phyloP scores from a whole-genome alignment of 306 rosid genomes.

The Lathyrus sativus region DNA sequence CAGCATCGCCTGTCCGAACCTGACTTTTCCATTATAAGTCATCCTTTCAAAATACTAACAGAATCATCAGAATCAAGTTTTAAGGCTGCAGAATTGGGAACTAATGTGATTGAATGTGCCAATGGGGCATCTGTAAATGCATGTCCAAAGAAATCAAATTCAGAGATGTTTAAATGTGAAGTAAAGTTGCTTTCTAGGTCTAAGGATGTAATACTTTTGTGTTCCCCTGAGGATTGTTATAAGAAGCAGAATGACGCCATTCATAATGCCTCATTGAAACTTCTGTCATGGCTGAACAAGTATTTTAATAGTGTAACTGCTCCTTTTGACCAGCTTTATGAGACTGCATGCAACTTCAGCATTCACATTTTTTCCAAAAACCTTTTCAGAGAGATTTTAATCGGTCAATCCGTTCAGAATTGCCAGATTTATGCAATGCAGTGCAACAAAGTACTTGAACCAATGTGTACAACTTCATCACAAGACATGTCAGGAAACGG shows the following conservation, averaged over 20 bases:
- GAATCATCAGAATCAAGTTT: conserved; percentile 52
- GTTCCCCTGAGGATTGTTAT: conserved; percentile 59
- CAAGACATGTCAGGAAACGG: conserved; percentile 35
- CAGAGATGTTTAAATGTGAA: conserved; percentile 64
- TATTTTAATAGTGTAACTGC: conserved; percentile 53
- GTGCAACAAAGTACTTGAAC: conserved; percentile 40
- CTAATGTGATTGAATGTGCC: conserved; percentile 40
- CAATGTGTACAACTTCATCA: conserved; percentile 38
- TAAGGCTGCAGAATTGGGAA: conserved; percentile 50
- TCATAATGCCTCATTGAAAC: conserved; percentile 77
- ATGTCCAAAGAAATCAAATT: conserved; percentile 41
- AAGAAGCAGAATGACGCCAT: conserved; percentile 79
- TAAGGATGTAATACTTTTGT: conserved; percentile 62
- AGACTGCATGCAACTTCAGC: conserved; percentile 46
- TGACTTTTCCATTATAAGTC: conserved; percentile 47
- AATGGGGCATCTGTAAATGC: conserved; percentile 47
- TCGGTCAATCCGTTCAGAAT: conserved; percentile 46
- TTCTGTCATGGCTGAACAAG: conserved; percentile 69
- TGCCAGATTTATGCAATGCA: conserved; percentile 40
- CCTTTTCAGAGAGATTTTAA: conserved; percentile 49
- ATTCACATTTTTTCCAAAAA: conserved; percentile 52
- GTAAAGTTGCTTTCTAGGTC: conserved; percentile 61
- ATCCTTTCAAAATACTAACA: conserved; percentile 48
- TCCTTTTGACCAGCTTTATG: conserved; percentile 52
- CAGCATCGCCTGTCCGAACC: conserved; percentile 85